Base-by-base conservation (phyloP, 2,329 filamentous ascomycete species). In the Apiospora kogelbergensis region DNA sequence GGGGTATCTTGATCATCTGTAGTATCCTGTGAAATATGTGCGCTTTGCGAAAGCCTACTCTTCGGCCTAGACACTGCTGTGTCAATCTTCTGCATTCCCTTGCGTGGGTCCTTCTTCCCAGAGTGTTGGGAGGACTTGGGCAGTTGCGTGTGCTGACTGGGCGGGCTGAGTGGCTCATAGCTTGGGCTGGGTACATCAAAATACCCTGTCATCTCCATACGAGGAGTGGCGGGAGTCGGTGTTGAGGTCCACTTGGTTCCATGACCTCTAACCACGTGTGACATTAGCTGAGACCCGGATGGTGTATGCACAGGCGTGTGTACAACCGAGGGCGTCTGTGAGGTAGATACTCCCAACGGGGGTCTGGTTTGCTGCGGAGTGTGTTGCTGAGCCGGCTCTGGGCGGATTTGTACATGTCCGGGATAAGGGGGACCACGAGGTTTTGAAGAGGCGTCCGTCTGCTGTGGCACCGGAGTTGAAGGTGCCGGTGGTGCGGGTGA, bases 191-290 rank as follows among this genome's bases (percentile, higher is more conserved):
- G 81, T 20, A 82, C 77, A 63, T 84, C 82, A 65, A 79, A 81
- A 63, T 79, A 76, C 15, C 75, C 77, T 37, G 73, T 72, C 40
- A 70, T 68, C 30, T 77, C 76, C 70, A 76, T 73, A 4, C 78
- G 77, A 1, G 89, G 89, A 1, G 89, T 91, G 5, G 88, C 88
- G 4, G 87, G 86, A 0, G 87, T 89, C 7, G 86, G 84, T 6
- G 81, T 83, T 20, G 85, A 80, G 2, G 83, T 86, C 89, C 89
- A 91, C 74, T 85, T 86, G 0, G 89, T 91, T 60, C 86, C 88
- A 69, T 80, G 76, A 46, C 81, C 78, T 68, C 79, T 75, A 65
- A 80, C 70, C 53, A 80, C 71, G 73, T 78, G 72, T 64, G 74
- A 60, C 44, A 76, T 57, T 68, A 72, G 65, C 68, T 69, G 69